Evolutionary conservation across 352 stramenopile genomes (phyloP), one percentile per base, ranked within the genome.

Genomic region (Phytophthora pistaciae): DNA sequence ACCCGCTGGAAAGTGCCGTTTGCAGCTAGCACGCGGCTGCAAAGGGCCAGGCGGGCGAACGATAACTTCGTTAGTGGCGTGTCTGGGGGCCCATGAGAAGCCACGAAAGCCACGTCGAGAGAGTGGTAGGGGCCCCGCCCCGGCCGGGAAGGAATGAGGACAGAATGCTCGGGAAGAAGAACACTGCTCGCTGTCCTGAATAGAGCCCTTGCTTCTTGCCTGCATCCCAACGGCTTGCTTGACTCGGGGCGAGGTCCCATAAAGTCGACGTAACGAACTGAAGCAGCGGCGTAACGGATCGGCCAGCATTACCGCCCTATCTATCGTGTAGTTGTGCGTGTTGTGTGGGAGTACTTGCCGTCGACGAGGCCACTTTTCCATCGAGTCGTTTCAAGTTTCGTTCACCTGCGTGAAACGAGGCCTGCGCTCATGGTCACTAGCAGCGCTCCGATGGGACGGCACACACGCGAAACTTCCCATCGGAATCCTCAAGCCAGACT

Each of bases 391-490:
- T 79, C 67, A 66, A 52, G 29, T 73, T 69, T 69, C 65, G 29
- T 64, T 72, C 58, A 60, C 52, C 58, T 42, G 16, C 49, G 68
- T 61, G 60, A 78, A 78, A 74, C 60, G 66, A 55, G 60, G 36
- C 70, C 66, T 75, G 66, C 50, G 69, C 57, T 73, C 64, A 69
- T 73, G 69, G 54, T 67, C 50, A 36, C 65, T 48, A 55, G 33
- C 33, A 36, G 40, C 46, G 20, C 48, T 71, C 54, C n/a, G 46
- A 40, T 79, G 68, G 68, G 68, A 79, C 63, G 20, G 59, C 55
- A 21, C 72, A 74, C 42, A 49, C 38, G 3, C 52, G 72, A 74
- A 77, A 79, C 72, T 74, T 79, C 72, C 72, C 68, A 79, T 77
- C 44, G 49, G 58, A 64, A 76, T 74, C 68, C 54, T 70, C 63